A percentile compares a stretch with the other conserved stretches of the same genome.
phyloP scores from a whole-genome alignment of 768 basidiomycete genomes.

The Suillus subalutaceus region DNA sequence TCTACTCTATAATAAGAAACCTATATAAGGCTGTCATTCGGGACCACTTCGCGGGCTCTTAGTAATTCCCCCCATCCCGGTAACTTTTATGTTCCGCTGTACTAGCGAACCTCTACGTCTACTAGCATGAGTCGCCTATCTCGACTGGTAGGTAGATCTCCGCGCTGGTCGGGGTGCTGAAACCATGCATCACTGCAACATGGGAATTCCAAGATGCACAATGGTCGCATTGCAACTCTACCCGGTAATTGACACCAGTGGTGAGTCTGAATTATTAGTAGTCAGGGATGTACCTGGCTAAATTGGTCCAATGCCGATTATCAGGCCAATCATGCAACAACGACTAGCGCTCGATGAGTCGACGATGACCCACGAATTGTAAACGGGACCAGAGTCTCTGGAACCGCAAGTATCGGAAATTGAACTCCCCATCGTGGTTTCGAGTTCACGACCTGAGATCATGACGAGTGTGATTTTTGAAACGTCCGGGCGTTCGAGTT shows the following conservation, averaged over 20 bases:
- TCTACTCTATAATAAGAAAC: background rate
- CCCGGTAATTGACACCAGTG: background rate
- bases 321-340: background rate
- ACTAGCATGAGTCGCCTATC: no score
- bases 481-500: background rate
- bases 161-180: background rate
- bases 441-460: background rate
- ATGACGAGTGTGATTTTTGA: background rate
- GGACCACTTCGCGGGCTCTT: no score
- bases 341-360: no score
- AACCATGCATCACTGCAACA: background rate
- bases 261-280: background rate
- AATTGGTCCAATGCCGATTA: background rate
- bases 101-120: no score
- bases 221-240: background rate
- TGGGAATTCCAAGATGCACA: background rate
- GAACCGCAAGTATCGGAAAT: background rate
- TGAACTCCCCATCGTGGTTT: no score
- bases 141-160: no score
- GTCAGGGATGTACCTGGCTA: background rate
- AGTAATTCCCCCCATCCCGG: background rate
- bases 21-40: no score
- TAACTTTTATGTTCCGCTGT: background rate
- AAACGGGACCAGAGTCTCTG: background rate
- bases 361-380: no score